Evolutionary conservation across 805 yeast genomes (phyloP), one percentile per base, ranked within the genome.

Genomic region (Yarrowia deformans): DNA sequence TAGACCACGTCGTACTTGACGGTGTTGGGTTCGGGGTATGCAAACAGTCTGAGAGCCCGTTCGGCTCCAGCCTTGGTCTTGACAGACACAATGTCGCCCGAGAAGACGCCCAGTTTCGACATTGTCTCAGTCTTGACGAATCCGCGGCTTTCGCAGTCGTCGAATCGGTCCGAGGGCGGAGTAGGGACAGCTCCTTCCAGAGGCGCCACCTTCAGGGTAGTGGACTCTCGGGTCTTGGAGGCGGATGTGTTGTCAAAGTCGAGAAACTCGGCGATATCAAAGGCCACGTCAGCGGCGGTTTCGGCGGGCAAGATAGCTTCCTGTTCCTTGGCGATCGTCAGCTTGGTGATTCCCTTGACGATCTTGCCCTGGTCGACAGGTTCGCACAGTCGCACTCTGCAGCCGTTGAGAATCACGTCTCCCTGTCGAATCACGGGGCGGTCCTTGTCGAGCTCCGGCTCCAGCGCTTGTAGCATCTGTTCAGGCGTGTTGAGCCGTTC

Each of bases 281-380:
- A 69, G 12, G 56, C 54, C 14, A 18, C 52, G 19, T 43, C 61
- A 1, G 42, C 63, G 29, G 46, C 4, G 4, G 19, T 35, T 35
- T 8, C 34, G 8, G 42, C 12, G 4, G 70, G 29, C 35, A 16
- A 10, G 12, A 48, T 18, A 19, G 16, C 40, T 18, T 46, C 50
- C 49, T 55, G 52, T 46, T 70, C 74, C 70, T 82, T 84, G 18
- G 88, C 84, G 39, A 90, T 77, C 2, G 87, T 83, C 2, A 91
- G 78, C n/a, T 80, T 80, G 0, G 94, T 87, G 1, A 60, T 42
- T 1, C 77, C 76, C 1, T 72, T 69, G 23, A 79, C 76, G 0
- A 89, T 73, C 8, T 76, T 72, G 0, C 97, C 97, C 75, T 90
- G 96, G 50, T 84, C 85, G 1, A 86, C 82, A 0, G 97, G 97